Evolutionary conservation across 2,329 filamentous ascomycete species (phyloP), one percentile per base, ranked within the genome.

Genomic region (Aspergillus sojae): DNA sequence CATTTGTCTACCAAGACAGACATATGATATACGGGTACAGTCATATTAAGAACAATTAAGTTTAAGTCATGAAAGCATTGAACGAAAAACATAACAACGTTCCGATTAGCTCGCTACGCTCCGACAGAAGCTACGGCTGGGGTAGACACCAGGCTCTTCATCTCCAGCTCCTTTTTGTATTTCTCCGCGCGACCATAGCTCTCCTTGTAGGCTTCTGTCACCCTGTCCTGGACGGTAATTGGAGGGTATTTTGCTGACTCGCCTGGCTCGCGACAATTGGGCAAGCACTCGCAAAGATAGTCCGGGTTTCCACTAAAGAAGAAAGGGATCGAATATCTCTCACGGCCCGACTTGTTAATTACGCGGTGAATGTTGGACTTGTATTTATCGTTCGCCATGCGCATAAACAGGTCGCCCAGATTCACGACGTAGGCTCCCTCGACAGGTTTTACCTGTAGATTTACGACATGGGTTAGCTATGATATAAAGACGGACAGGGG

Each of bases 271-370:
- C 72, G 72, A 63, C 79, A 82, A 56, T 79, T 80, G 1, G 80
- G 80, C 60, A 82, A 65, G 62, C 80, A 81, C 61, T 77, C 68
- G 54, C 81, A 78, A 9, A 79, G 62, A 62, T 78, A 81, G 58
- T 81, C 79, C 1, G 79, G 79, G 53, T 82, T 81, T 1, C 79
- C 78, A n/a, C 71, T 76, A 62, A 78, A 81, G 66, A 81, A 81
- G 60, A 81, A 79, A 0, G 78, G 78, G 57, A 81, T 79, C 1
- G 73, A 77, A 62, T 81, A 81, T 9, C 79, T 68, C 63, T 81
- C 78, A 10, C 64, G 50, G 0, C 75, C 76, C 12, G 75, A 76
- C 55, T 74, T 72, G 66, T 81, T 81, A 57, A 82, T 81, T 0
- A 81, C 79, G 0, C 79, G 75, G 62, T 81, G 79, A 14, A 76